Evolutionary conservation across 441 rosid species (phyloP).

Genomic region (Francoa sonchifolia): DNA sequence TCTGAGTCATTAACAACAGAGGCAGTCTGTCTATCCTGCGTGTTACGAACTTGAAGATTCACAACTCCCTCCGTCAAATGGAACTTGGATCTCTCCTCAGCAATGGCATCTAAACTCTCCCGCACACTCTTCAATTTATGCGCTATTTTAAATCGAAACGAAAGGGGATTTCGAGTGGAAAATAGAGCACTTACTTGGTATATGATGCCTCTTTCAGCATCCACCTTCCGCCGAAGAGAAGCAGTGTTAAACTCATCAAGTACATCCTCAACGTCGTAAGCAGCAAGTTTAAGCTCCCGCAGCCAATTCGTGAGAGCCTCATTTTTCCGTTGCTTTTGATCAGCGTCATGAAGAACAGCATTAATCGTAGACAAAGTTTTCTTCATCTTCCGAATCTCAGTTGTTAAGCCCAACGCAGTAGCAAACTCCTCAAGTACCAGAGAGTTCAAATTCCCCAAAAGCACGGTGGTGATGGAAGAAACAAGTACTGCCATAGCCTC

Average conservation of each 20-base stretch:
- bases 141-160: neutral
- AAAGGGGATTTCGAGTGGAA: neutral
- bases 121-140: constrained; percentile 1
- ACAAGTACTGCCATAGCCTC: too few species aligned
- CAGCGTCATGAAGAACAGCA: constrained; percentile 22
- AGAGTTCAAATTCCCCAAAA: constrained; percentile 14
- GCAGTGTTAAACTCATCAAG: constrained; percentile 13
- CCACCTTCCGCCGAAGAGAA: neutral
- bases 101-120: constrained; percentile 9
- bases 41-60: neutral
- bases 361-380: constrained; percentile 2
- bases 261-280: constrained; percentile 20
- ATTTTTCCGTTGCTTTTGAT: constrained; percentile 12
- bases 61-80: constrained; percentile 3
- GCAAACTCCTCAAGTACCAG: constrained; percentile 2
- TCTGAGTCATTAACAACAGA: constrained; percentile 3
- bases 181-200: neutral
- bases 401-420: neutral
- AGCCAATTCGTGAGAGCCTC: constrained; percentile 15
- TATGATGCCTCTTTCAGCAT: too few species aligned
- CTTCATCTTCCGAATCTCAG: constrained; percentile 10
- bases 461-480: too few species aligned
- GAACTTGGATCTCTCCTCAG: constrained; percentile 7
- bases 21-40: constrained; percentile 1
- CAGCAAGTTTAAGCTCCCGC: constrained; percentile 13